Evolutionary conservation across 2,329 filamentous ascomycete genomes (phyloP), one percentile per base, ranked within the genome.

Genomic region (Neofusicoccum sp.): DNA sequence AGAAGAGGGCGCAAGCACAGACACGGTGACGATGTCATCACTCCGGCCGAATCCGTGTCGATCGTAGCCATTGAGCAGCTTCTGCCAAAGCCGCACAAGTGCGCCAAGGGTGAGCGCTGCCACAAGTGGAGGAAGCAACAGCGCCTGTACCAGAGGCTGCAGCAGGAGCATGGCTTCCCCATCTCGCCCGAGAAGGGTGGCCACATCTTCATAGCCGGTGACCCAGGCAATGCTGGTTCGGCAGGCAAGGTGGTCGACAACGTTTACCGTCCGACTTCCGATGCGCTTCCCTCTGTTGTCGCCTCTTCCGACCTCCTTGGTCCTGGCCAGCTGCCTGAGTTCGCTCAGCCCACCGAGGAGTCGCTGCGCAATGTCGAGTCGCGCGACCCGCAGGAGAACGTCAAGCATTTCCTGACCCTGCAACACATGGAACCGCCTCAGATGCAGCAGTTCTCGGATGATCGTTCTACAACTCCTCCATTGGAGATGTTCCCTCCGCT

Each of bases 11-110:
- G 79, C 22, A 79, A 77, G 61, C 71, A 75, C 39, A 71, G 72
- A n/a, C 70, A 71, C 45, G 74, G 67, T 11, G 85, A 87, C 66
- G 89, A 93, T 69, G 78, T 86, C 50, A 89, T 95, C 73, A 89
- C 89, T 1, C 92, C 92, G 2, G 85, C 88, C 64, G 91, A 96
- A 74, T 94, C 92, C 1, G 89, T 95, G 3, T 96, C 92, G 0
- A 96, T 96, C 69, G 92, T 97, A 37, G 93, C 90, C 33, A 96
- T 96, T 66, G 93, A 97, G 78, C 92, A 96, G 76, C 81, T 95
- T 61, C 84, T 96, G 61, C 93, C 93, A 4, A 93, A 92, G 78
- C 86, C 89, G 14, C 93, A 97, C 77, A 84, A 85, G 63, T 97
- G 93, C 78, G 87, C 87, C 49, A 96, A 96, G 76, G 93, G 93